A percentile compares a stretch with the other conserved stretches of the same genome.
Evolutionary conservation across 768 basidiomycete species (phyloP).

Genomic region (Coprinellus aureogranulatus): DNA sequence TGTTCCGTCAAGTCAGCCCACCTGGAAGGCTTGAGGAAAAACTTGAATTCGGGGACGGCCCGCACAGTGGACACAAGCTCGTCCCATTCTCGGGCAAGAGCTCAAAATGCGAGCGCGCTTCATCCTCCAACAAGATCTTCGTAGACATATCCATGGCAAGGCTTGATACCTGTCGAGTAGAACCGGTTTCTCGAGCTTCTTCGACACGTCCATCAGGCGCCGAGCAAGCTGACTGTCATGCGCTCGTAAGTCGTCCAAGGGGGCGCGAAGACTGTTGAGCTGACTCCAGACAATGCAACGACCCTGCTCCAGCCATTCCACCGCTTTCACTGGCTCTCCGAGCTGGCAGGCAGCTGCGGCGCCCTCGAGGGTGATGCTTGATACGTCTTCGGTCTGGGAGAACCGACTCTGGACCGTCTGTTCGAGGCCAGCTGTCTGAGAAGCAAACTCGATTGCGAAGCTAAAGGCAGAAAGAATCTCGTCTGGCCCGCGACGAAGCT

Average conservation of each 20-base stretch:
- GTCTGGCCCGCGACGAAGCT: no score
- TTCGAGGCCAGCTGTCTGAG: no score
- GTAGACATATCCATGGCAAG: no score
- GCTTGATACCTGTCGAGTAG: no score
- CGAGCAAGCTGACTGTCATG: conserved; percentile 19
- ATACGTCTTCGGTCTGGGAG: no score
- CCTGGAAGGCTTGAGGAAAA: not conserved
- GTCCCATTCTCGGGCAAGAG: conserved; percentile 3
- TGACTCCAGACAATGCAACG: conserved; percentile 20
- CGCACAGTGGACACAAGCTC: not conserved
- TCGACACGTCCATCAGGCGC: not conserved
- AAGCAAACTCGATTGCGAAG: no score
- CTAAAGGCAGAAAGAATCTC: no score
- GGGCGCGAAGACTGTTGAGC: conserved; percentile 16
- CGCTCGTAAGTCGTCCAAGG: conserved; percentile 14
- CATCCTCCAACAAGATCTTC: not conserved
- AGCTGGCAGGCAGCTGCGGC: no score
- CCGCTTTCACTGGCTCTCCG: not conserved
- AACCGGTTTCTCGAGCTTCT: no score
- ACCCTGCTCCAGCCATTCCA: conserved; percentile 14
- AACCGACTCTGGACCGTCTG: no score
- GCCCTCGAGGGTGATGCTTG: no score
- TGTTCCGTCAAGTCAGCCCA: not conserved
- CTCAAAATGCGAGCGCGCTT: not conserved
- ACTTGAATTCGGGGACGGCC: not conserved